Conservation (phyloP, 2,329 filamentous ascomycete species). For the Aspergillus carbonarius region DNA sequence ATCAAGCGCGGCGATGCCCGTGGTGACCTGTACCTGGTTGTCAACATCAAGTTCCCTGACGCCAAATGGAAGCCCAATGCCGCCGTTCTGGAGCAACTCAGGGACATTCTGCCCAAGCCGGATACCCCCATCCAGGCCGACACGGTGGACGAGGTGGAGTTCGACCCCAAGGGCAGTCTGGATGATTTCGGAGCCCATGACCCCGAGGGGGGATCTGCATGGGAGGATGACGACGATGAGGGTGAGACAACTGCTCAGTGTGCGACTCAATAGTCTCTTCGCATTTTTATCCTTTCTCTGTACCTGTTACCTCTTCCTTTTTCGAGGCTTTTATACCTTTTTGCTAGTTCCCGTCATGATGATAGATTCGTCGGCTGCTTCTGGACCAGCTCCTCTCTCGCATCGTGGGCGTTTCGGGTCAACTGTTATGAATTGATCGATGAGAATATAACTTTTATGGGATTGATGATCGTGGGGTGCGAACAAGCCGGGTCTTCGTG, state of each 20-base stretch:
- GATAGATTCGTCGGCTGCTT: slow-evolving; percentile 22
- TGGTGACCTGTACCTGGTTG: slow-evolving; percentile 83
- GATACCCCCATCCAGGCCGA: slow-evolving; percentile 65
- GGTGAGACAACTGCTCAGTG: slow-evolving; percentile 47
- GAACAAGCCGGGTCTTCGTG: too few relatives aligned
- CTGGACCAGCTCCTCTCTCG: slow-evolving; percentile 18
- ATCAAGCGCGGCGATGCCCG: slow-evolving; percentile 77
- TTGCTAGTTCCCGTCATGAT: slow-evolving; percentile 11
- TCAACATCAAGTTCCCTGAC: slow-evolving; percentile 85
- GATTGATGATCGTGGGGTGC: not conserved
- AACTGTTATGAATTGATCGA: slow-evolving; percentile 3
- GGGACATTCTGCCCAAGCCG: slow-evolving; percentile 70
- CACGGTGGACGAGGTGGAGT: slow-evolving; percentile 82
- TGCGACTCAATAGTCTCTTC: slow-evolving; percentile 45
- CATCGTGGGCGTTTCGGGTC: slow-evolving; percentile 32
- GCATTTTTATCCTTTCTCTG: slow-evolving; percentile 6
- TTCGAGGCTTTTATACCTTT: slow-evolving; percentile 11
- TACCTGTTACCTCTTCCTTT: slow-evolving; percentile 9
- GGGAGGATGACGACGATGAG: slow-evolving; percentile 52
- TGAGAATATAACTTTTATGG: slow-evolving; percentile 1
- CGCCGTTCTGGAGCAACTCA: slow-evolving; percentile 67
- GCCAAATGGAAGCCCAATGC: slow-evolving; percentile 77
- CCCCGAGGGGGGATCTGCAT: slow-evolving; percentile 42
- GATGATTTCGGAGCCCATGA: slow-evolving; percentile 62
- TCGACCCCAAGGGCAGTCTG: slow-evolving; percentile 77